Conservation (phyloP, 2,329 filamentous ascomycete genomes). For the Ascomycota sp. region DNA sequence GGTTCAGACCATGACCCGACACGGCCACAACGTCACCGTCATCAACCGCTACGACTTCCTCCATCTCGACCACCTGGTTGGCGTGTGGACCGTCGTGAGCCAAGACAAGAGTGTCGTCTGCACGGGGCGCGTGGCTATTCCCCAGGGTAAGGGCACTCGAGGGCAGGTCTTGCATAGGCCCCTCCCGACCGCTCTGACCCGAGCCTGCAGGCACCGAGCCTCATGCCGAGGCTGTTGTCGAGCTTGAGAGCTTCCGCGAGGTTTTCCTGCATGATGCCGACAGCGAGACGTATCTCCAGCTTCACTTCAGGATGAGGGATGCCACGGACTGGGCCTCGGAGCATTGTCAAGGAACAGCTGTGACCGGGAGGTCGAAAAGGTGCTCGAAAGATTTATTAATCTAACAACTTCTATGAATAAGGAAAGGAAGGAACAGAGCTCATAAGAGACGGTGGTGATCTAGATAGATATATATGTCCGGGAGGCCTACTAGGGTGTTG, state of each 20-base stretch:
- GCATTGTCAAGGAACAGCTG: no score
- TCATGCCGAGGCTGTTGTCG: conserved; percentile 16
- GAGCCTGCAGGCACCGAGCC: conserved; percentile 25
- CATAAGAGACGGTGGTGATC: no score
- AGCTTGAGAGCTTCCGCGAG: conserved; percentile 11
- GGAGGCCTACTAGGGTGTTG: no score
- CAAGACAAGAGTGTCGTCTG: conserved; percentile 13
- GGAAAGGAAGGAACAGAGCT: no score
- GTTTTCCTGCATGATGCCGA: conserved; percentile 5
- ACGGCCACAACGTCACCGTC: conserved; percentile 21
- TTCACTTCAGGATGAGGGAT: conserved; percentile 23
- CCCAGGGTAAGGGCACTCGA: conserved; percentile 18
- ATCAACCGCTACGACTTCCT: conserved; percentile 35
- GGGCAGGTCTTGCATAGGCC: no score
- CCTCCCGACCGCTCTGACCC: no score
- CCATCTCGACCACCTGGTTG: conserved; percentile 26
- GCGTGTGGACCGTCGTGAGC: conserved; percentile 20
- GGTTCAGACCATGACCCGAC: conserved; percentile 25
- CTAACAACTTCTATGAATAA: no score
- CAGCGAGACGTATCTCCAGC: conserved; percentile 23
- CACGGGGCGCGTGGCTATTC: conserved; percentile 18
- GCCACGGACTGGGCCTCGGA: conserved; percentile 28
- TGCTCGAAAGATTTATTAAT: no score
- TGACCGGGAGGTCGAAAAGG: no score
- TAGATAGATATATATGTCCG: no score